Base-by-base conservation (phyloP, 2,329 filamentous ascomycete genomes). In the Ploettnerulaceae sp. region DNA sequence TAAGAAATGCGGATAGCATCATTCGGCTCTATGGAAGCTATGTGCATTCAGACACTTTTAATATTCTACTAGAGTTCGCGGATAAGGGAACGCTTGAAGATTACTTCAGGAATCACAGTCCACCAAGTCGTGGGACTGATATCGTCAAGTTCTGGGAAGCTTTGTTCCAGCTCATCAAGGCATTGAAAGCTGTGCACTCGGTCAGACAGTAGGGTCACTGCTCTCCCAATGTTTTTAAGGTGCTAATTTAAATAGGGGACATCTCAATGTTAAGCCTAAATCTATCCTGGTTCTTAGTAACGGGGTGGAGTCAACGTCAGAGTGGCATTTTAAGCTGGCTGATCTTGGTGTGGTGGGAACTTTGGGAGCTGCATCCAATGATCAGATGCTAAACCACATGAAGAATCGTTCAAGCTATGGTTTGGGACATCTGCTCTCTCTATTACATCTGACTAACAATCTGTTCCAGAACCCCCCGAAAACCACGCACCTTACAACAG, bases 11-110 rank as follows among this genome's bases (percentile, higher is more conserved):
- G 4, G 36, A 54, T 39, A n/a, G n/a, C n/a, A 54, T 67, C 7
- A 59, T 65, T 14, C 43, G 45, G 3, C 64, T 60, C 48, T 59
- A 50, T 44, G 59, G 59, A 7, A 56, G 51, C 44, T 61, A 54
- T 37, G 56, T 44, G 11, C 58, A 64, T 32, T 48, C 53, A 7
- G 49, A 58, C 14, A 53, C 48, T 3, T 63, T 36, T 47, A 62
- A 67, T 47, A 55, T 67, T 4, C 39, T 68, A 5, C 56, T 69
- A 3, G 65, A 68, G 48, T 65, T 59, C 53, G 65, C 66, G 3
- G 58, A 67, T 28, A 45, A 55, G 15, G 64, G 66, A 2, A 61
- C 57, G 3, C 51, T 69, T 3, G 57, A 65, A 29, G 48, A 64
- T 5, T 66, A 57, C 41, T 63, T 66, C 44, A 40, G 51, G 25